Percentiles rank a stretch among this genome's conserved stretches.
phyloP scores from a whole-genome alignment of 169 alveolate species.

The Plasmodium fragile region DNA sequence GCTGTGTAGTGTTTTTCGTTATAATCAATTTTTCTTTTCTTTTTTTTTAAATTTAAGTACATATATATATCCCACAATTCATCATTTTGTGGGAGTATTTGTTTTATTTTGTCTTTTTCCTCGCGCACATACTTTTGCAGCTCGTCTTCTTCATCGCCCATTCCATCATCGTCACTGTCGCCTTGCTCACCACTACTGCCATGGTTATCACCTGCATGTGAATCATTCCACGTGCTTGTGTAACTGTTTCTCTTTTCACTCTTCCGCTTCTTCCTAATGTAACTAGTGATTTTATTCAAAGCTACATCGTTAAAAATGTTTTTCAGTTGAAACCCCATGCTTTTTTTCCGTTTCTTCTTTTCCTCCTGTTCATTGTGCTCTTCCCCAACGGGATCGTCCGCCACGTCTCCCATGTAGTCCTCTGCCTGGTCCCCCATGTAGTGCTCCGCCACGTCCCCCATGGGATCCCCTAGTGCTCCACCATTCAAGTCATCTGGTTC shows the following conservation, averaged over 20 bases:
- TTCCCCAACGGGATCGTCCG: background rate
- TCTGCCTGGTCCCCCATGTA: slow-evolving; percentile 4
- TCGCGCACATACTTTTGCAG: slow-evolving; percentile 43
- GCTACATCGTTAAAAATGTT: slow-evolving; percentile 66
- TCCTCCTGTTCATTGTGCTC: slow-evolving; percentile 18
- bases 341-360: slow-evolving; percentile 55
- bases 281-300: slow-evolving; percentile 18
- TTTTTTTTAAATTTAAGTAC: slow-evolving; percentile 69
- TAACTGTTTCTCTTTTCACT: slow-evolving; percentile 22
- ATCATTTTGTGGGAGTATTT: slow-evolving; percentile 50
- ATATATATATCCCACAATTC: slow-evolving; percentile 68
- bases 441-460: background rate
- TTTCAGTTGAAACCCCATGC: slow-evolving; percentile 51
- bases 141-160: slow-evolving; percentile 38
- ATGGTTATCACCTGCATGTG: background rate
- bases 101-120: slow-evolving; percentile 59
- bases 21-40: slow-evolving; percentile 62
- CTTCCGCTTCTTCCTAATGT: slow-evolving; percentile 45
- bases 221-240: background rate
- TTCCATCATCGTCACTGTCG: slow-evolving; percentile 4
- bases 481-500: slow-evolving; percentile 20
- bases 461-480: background rate
- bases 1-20: slow-evolving; percentile 30
- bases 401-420: background rate
- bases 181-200: background rate